Base-by-base conservation (phyloP, 2,329 filamentous ascomycete genomes). In the Exserohilum turcica region DNA sequence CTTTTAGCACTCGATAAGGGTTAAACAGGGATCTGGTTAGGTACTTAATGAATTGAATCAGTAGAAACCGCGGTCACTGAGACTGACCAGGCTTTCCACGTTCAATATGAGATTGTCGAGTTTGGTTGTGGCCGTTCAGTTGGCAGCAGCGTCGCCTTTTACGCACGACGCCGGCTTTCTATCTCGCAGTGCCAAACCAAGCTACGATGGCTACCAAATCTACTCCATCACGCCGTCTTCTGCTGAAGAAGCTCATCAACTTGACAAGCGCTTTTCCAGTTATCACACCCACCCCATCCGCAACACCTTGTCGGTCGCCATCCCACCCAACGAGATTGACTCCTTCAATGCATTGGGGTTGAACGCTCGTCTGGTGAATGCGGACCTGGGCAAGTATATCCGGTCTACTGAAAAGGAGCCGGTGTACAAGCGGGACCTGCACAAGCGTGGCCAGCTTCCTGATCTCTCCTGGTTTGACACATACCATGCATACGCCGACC, bases 321-420 rank as follows among this genome's bases (percentile, higher is more conserved):
- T 80, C 35, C 67, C 78, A 10, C 73, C 75, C 15, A 64, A 73
- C 3, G 70, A 77, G 28, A 48, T 78, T 9, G 52, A 61, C 0
- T 64, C 67, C 3, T 80, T 80, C 51, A 55, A 77, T 43, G 61
- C 66, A 7, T 60, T 76, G 7, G 70, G 66, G 3, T 62, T 78
- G 37, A 65, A 71, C n/a, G 60, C 60, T 5, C 67, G 73, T 35
- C 60, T 76, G 10, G 74, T 81, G 68, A 77, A 80, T 54, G 68
- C 74, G 12, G 72, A 81, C 57, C 66, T 81, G 21, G 78, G 78
- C 19, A 64, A 64, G 7, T 74, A 76, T 8, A 81, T 81, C 55
- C 65, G 66, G 5, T 45, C 54, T 5, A 61, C 56, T 12, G 57
- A 65, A 4, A 62, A 56, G 28, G n/a, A 44, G 8, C 13, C 35